Percentiles rank a stretch among this genome's conserved stretches.
phyloP scores from a whole-genome alignment of 2,329 filamentous ascomycete genomes.

The Plectosphaerella plurivora region DNA sequence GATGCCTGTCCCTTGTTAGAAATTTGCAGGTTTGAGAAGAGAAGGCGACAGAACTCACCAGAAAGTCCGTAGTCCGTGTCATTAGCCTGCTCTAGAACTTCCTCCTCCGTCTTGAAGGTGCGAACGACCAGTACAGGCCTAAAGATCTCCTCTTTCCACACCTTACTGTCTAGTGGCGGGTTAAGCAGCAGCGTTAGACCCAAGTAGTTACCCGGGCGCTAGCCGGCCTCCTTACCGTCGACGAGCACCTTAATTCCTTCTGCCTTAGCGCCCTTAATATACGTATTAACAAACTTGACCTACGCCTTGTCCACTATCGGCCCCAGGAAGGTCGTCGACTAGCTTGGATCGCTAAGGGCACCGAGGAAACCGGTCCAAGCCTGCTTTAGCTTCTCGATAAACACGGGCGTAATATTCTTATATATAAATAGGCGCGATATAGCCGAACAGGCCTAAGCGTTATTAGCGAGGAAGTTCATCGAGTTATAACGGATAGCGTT shows the following conservation, averaged over 20 bases:
- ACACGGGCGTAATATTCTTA: conserved; percentile 50
- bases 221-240: conserved; percentile 32
- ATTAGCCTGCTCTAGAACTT: conserved; percentile 50
- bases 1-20: background rate
- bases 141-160: conserved; percentile 52
- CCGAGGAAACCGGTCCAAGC: conserved; percentile 54
- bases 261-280: conserved; percentile 33
- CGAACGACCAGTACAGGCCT: conserved; percentile 51
- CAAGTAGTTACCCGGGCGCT: conserved; percentile 33
- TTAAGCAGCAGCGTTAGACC: conserved; percentile 41
- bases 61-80: conserved; percentile 40
- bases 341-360: conserved; percentile 57
- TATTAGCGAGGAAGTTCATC: conserved; percentile 59
- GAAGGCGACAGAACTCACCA: no score
- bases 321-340: conserved; percentile 54
- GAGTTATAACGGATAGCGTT: conserved; percentile 42
- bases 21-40: background rate
- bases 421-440: conserved; percentile 69
- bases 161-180: conserved; percentile 34
- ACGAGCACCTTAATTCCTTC: conserved; percentile 29
- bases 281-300: conserved; percentile 38
- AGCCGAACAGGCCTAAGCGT: conserved; percentile 72
- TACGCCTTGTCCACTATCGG: conserved; percentile 46
- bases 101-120: conserved; percentile 52
- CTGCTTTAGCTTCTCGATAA: conserved; percentile 53